phyloP scores from a whole-genome alignment of 1,139 yeast genomes.

The Yamadazyma conglobata region DNA sequence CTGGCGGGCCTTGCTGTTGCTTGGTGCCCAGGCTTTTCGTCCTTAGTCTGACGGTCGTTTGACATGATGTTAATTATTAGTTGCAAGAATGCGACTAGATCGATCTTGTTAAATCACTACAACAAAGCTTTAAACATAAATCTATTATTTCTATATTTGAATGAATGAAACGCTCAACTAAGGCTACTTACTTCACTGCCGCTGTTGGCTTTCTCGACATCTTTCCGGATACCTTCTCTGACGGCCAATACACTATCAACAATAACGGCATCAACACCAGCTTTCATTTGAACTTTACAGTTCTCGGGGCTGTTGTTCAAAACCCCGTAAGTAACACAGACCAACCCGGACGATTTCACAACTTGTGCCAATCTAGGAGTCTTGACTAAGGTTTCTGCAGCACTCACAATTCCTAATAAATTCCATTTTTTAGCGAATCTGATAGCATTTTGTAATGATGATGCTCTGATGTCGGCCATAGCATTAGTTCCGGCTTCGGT shows the following conservation, averaged over 20 bases:
- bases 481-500: conserved; percentile 81
- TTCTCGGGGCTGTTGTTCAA: conserved; percentile 82
- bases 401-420: conserved; percentile 86
- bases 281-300: conserved; percentile 82
- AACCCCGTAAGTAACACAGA: conserved; percentile 89
- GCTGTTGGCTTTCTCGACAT: conserved; percentile 13
- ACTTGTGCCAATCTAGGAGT: conserved; percentile 89
- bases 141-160: neutral
- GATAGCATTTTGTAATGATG: conserved; percentile 86
- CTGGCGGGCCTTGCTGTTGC: too few relatives aligned
- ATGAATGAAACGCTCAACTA: neutral
- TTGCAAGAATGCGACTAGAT: too few relatives aligned
- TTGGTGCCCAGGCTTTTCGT: too few relatives aligned
- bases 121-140: too few relatives aligned
- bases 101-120: neutral
- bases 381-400: conserved; percentile 76
- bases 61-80: too few relatives aligned
- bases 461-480: conserved; percentile 89
- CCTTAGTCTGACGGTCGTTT: too few relatives aligned
- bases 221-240: conserved; percentile 68
- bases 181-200: conserved; percentile 10
- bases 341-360: conserved; percentile 85
- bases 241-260: conserved; percentile 94
- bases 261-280: conserved; percentile 97
- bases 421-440: conserved; percentile 93